Percentiles rank a stretch among this genome's conserved stretches.
phyloP scores from a whole-genome alignment of 257 asterid species.

The Petunia secreta region DNA sequence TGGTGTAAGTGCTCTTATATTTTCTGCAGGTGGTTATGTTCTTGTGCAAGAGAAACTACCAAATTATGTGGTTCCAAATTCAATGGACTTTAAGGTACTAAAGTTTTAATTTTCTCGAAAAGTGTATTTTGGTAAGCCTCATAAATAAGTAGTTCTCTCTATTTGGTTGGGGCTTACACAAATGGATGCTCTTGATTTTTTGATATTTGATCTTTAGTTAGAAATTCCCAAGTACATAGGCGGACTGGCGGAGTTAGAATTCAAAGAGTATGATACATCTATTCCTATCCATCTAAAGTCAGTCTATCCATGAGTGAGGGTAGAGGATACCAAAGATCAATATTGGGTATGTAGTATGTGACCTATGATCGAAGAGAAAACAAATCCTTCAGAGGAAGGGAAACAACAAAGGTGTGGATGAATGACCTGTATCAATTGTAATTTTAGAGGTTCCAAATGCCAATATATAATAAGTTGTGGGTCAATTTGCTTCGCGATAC shows the following conservation, averaged over 20 bases:
- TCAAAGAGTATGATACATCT: neutral
- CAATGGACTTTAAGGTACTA: neutral
- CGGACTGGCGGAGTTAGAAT: neutral
- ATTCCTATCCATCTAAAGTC: neutral
- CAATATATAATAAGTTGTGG: too few species aligned
- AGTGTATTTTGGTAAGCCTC: too few species aligned
- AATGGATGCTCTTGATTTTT: neutral
- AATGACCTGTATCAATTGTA: too few species aligned
- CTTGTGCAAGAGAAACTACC: constrained; percentile 21
- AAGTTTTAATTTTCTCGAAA: neutral
- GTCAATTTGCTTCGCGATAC: too few species aligned
- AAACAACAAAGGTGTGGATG: too few species aligned
- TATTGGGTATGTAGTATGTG: too few species aligned
- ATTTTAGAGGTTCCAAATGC: too few species aligned
- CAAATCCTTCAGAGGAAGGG: too few species aligned
- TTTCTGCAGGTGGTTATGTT: constrained; percentile 13
- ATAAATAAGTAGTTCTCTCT: too few species aligned
- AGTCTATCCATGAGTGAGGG: neutral
- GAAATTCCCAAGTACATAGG: neutral
- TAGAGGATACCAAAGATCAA: neutral
- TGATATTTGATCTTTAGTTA: constrained; percentile 1
- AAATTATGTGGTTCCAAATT: constrained; percentile 15
- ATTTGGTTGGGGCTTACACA: neutral
- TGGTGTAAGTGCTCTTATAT: neutral
- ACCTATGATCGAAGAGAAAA: too few species aligned